A percentile compares a stretch with the other conserved stretches of the same genome.
Conservation (phyloP, 179 eudicot species). For the Beta macrorhiza region DNA sequence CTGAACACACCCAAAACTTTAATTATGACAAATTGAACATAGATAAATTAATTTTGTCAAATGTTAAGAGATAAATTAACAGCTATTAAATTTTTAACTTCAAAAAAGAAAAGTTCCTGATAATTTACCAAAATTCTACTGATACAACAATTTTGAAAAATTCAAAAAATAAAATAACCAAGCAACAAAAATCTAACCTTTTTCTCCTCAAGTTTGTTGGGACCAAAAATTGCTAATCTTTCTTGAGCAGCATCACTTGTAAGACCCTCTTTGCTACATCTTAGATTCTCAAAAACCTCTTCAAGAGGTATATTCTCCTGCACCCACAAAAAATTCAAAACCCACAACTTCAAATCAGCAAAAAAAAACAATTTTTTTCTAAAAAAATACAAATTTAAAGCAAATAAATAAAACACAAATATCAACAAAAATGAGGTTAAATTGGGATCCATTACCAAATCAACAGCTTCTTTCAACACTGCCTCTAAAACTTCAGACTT, state of each 20-base stretch:
- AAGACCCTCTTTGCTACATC: constrained; percentile 90
- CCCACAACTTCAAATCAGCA: constrained; percentile 16
- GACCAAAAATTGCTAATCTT: constrained; percentile 78
- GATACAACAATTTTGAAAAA: constrained; percentile 3
- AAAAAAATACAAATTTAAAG: constrained; percentile 13
- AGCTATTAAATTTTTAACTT: not conserved
- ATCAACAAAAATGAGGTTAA: not conserved
- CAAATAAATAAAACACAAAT: not conserved
- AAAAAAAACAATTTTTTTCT: not conserved
- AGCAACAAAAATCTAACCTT: constrained; percentile 41
- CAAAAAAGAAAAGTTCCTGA: not conserved
- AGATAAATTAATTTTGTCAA: not conserved
- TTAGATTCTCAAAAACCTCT: constrained; percentile 92
- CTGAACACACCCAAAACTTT: constrained; percentile 44
- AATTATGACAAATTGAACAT: not conserved
- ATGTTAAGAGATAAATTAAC: too few species aligned
- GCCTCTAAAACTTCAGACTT: constrained; percentile 80
- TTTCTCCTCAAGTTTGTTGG: constrained; percentile 95
- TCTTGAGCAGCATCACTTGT: constrained; percentile 67
- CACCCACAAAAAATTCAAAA: constrained; percentile 24
- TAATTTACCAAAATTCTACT: not conserved
- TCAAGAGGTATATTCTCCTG: constrained; percentile 93
- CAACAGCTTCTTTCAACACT: constrained; percentile 88
- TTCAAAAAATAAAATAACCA: not conserved
- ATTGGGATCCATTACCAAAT: constrained; percentile 81